Base-by-base conservation (phyloP, 257 asterid species). In the Misopates orontium region DNA sequence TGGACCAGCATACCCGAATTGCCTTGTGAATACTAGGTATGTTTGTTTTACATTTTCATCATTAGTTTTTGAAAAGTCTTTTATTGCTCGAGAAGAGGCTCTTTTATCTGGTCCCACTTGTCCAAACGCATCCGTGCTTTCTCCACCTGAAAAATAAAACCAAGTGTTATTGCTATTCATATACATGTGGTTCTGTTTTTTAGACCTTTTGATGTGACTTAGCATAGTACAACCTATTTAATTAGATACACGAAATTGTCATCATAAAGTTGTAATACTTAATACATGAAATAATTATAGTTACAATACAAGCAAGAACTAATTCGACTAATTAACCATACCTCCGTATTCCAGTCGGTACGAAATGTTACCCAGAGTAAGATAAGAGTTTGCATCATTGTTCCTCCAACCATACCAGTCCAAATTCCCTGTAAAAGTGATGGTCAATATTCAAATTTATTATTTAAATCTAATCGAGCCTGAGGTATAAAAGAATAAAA, bases 361-460 rank as follows among this genome's bases (percentile, higher is more conserved):
- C 82, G 87, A 55, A 77, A 81, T 55, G 98, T 91, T 1, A 77
- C 83, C 95, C 94, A 91, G 4, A 91, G 64, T 42, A 91, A 75
- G 65, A 91, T 91, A 13, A 88, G 20, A 1, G 96, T 91, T 66
- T 88, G 96, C 98, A 88, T 78, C 73, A 83, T 24, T 12, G 96
- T 91, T 36, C 98, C 98, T 28, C 94, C 98, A 1, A 91, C 84
- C 95, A 91, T 86, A 16, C 98, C 98, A 0, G 80, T 63, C 98
- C 98, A 91, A 69, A 91, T 82, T 10, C 98, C 98, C 98, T 91
- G 51, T 23, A 14, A 5, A 36, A 8, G 42, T 24, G 4, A 39
- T 4, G 8, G 52, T 20, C 4, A 1, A 20, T 2, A 42, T 31
- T 44, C n/a, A 19, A 36, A 21, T 48, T 28, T 20, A 28, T 14